Evolutionary conservation across 2,329 filamentous ascomycete species (phyloP).

Genomic region (Furcasterigmium furcatum): DNA sequence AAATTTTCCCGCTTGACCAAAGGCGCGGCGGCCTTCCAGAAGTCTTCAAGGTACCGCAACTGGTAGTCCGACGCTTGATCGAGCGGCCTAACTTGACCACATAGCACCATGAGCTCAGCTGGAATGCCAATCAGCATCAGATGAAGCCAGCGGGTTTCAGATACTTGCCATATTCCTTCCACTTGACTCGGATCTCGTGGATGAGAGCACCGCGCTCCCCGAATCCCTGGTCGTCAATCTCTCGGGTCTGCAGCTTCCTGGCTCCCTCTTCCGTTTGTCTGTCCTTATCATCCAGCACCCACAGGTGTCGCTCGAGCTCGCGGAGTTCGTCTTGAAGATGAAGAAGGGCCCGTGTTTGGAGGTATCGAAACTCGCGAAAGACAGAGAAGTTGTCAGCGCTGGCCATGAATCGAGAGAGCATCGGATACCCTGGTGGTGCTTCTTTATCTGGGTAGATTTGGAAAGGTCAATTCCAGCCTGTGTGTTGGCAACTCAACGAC

Average conservation of each 20-base stretch:
- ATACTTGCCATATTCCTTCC: background rate
- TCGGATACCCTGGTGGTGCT: background rate
- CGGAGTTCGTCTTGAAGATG: background rate
- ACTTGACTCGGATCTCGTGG: background rate
- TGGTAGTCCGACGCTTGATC: background rate
- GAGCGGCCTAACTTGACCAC: background rate
- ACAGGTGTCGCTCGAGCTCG: background rate
- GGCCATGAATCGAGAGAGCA: background rate
- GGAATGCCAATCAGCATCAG: too few relatives aligned
- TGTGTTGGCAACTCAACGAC: too few relatives aligned
- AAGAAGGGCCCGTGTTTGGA: background rate
- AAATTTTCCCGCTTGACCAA: background rate
- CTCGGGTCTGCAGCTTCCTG: background rate
- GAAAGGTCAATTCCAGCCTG: too few relatives aligned
- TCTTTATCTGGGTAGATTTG: too few relatives aligned
- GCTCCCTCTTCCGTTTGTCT: background rate
- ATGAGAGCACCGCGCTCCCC: background rate
- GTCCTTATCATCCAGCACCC: background rate
- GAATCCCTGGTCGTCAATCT: background rate
- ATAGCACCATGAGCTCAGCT: background rate
- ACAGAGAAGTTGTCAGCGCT: background rate
- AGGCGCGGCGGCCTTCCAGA: background rate
- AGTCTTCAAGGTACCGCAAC: background rate
- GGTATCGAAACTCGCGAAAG: constrained; percentile 1
- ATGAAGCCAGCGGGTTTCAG: too few relatives aligned